Conservation (phyloP, 352 stramenopile species). For the Phytophthora crassamura region DNA sequence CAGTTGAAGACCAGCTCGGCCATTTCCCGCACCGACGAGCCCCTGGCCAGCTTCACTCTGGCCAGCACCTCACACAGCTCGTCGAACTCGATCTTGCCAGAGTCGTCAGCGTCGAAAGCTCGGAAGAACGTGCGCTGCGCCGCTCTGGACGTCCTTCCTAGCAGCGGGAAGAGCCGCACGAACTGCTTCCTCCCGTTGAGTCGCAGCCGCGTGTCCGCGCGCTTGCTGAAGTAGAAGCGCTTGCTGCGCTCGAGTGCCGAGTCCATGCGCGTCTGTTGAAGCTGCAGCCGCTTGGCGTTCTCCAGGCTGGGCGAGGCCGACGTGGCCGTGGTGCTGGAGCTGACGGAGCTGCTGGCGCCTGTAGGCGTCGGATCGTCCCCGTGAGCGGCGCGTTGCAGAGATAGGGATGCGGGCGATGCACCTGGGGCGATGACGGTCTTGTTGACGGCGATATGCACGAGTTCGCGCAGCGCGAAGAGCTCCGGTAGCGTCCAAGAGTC, state of each 20-base stretch:
- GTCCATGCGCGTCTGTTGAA: slow-evolving; percentile 37
- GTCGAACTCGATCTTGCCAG: slow-evolving; percentile 61
- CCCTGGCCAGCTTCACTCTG: slow-evolving; percentile 35
- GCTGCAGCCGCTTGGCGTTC: slow-evolving; percentile 22
- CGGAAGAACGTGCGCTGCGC: slow-evolving; percentile 49
- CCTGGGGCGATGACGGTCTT: slow-evolving; percentile 29
- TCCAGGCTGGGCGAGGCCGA: slow-evolving; percentile 27
- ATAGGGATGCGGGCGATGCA: slow-evolving; percentile 8
- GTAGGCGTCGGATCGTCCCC: slow-evolving; percentile 15
- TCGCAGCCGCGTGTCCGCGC: slow-evolving; percentile 50
- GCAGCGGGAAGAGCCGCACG: slow-evolving; percentile 63
- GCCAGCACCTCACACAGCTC: slow-evolving; percentile 72
- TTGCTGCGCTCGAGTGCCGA: slow-evolving; percentile 35
- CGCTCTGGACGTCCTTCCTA: slow-evolving; percentile 40
- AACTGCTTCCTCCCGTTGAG: slow-evolving; percentile 53
- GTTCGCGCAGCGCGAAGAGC: slow-evolving; percentile 61
- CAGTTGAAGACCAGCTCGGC: slow-evolving; percentile 65
- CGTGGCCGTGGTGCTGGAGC: slow-evolving; percentile 33
- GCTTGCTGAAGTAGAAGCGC: slow-evolving; percentile 52
- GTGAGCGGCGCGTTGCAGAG: slow-evolving; percentile 6
- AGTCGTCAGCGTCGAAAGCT: slow-evolving; percentile 56
- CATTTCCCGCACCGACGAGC: slow-evolving; percentile 38
- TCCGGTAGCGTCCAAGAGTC: slow-evolving; percentile 65
- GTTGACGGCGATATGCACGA: slow-evolving; percentile 51
- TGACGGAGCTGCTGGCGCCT: slow-evolving; percentile 30